Evolutionary conservation across 768 basidiomycete genomes (phyloP).

Genomic region (Termitomyces sp.): DNA sequence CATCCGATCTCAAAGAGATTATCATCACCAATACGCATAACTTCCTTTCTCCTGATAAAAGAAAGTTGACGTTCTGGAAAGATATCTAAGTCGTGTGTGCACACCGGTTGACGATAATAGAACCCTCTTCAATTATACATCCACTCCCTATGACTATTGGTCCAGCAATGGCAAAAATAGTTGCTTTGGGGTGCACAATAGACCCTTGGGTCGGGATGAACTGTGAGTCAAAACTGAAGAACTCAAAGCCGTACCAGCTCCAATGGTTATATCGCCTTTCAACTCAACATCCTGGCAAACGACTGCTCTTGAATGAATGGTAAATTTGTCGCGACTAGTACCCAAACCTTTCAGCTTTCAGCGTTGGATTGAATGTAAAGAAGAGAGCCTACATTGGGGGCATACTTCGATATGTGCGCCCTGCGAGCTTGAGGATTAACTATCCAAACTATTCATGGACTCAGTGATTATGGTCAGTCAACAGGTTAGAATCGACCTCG

Average conservation of each 20-base stretch:
- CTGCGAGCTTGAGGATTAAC: not conserved
- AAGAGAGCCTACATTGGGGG: slow-evolving; percentile 15
- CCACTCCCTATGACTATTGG: slow-evolving; percentile 87
- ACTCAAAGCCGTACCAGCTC: slow-evolving; percentile 49
- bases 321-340: slow-evolving; percentile 79
- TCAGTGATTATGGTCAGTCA: too few relatives aligned
- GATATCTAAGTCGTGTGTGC: slow-evolving; percentile 2
- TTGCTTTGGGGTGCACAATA: slow-evolving; percentile 91
- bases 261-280: slow-evolving; percentile 92
- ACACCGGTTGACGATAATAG: slow-evolving; percentile 85
- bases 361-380: not conserved
- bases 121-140: slow-evolving; percentile 91
- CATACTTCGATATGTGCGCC: slow-evolving; percentile 10
- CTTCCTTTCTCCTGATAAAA: slow-evolving; percentile 59
- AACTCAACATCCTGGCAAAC: slow-evolving; percentile 94
- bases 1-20: slow-evolving; percentile 94
- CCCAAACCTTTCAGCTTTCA: not conserved
- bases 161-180: slow-evolving; percentile 87
- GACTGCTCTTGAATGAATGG: slow-evolving; percentile 86
- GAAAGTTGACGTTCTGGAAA: not conserved
- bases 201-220: slow-evolving; percentile 46
- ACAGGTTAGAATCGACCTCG: not conserved
- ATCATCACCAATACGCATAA: slow-evolving; percentile 91
- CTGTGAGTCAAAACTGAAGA: not conserved
- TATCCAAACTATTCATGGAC: not conserved